A percentile compares a stretch with the other conserved stretches of the same genome.
phyloP scores from a whole-genome alignment of 345 rosid genomes.

The Linum usitatissimum region DNA sequence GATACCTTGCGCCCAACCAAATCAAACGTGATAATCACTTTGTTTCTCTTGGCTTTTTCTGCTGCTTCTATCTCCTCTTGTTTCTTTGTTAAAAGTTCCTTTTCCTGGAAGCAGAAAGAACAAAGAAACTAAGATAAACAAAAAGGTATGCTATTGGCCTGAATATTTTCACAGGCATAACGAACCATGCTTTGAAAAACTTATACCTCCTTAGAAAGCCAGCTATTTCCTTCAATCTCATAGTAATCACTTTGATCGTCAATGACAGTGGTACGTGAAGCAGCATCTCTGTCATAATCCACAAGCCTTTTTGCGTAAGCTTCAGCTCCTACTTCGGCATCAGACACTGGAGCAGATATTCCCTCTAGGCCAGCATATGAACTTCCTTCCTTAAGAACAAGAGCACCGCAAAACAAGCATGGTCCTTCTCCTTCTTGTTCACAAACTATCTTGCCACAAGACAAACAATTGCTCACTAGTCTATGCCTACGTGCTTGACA shows the following conservation, averaged over 20 bases:
- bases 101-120: slow-evolving; percentile 40
- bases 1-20: slow-evolving; percentile 89
- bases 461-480: slow-evolving; percentile 84
- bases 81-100: slow-evolving; percentile 74
- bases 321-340: slow-evolving; percentile 78
- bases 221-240: slow-evolving; percentile 79
- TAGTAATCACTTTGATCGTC: slow-evolving; percentile 98
- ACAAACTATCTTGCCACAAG: slow-evolving; percentile 93
- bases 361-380: slow-evolving; percentile 73
- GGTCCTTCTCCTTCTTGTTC: slow-evolving; percentile 99
- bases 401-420: slow-evolving; percentile 76
- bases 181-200: slow-evolving; percentile 7
- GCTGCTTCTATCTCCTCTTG: slow-evolving; percentile 71
- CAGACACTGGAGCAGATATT: slow-evolving; percentile 49
- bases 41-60: slow-evolving; percentile 54
- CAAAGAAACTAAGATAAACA: neutral
- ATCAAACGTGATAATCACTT: slow-evolving; percentile 83
- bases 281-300: slow-evolving; percentile 81
- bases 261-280: slow-evolving; percentile 85
- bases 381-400: slow-evolving; percentile 79
- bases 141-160: neutral
- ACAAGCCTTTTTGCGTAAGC: slow-evolving; percentile 88
- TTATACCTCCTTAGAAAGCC: slow-evolving; percentile 83
- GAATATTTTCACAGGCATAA: neutral
- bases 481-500: slow-evolving; percentile 85